Percentiles rank a stretch among this genome's conserved stretches.
Conservation (phyloP, 805 yeast species). For the Soucietia sequanensis region DNA sequence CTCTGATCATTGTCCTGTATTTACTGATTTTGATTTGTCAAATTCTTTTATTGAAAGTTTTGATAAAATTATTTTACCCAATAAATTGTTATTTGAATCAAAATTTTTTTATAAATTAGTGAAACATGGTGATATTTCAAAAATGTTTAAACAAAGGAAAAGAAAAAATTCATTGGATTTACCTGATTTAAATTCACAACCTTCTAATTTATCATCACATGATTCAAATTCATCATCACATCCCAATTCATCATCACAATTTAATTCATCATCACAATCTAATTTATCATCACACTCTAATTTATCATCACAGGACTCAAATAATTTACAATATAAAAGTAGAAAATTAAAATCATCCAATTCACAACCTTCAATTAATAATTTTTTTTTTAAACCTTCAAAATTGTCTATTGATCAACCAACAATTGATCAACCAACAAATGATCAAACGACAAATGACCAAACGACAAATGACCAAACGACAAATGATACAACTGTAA, state of each 20-base stretch:
- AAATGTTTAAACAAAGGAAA: constrained; percentile 20
- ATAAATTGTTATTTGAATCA: constrained; percentile 52
- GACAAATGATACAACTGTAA: not conserved
- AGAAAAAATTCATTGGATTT: not conserved
- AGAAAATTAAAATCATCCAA: constrained; percentile 12
- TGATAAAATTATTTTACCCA: not conserved
- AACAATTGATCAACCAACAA: not conserved
- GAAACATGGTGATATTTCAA: constrained; percentile 32
- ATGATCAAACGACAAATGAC: not conserved
- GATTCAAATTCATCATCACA: too few species aligned
- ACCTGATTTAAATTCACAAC: too few species aligned
- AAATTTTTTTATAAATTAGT: constrained; percentile 42
- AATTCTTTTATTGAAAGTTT: constrained; percentile 2
- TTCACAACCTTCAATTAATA: constrained; percentile 21
- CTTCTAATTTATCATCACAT: not conserved
- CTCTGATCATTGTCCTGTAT: constrained; percentile 94
- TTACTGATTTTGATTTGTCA: constrained; percentile 53
- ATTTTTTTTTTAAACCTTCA: constrained; percentile 17
- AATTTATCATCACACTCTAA: not conserved
- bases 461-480: not conserved
- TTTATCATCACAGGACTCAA: not conserved
- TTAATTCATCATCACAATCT: not conserved
- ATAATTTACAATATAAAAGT: constrained; percentile 12
- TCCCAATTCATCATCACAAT: too few species aligned
- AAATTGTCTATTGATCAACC: not conserved